Percentiles rank a stretch among this genome's conserved stretches.
phyloP scores from a whole-genome alignment of 2,329 filamentous ascomycete species.

The Colletotrichum gloeosporioides region DNA sequence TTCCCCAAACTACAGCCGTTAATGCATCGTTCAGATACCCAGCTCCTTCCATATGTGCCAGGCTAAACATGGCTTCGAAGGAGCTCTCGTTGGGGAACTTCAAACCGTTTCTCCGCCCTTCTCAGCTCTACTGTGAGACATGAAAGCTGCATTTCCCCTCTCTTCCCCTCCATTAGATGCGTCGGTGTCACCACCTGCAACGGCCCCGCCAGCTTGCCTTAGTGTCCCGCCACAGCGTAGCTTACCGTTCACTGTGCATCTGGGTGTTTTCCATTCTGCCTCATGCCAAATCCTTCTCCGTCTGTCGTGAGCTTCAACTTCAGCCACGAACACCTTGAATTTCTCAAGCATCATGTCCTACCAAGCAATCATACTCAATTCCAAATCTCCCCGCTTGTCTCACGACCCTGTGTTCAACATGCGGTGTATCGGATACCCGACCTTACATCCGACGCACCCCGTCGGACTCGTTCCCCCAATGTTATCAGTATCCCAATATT shows the following conservation, averaged over 20 bases:
- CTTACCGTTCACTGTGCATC: not conserved
- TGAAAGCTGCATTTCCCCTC: not conserved
- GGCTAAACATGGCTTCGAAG: not conserved
- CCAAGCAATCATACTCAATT: not conserved
- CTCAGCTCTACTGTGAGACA: not conserved
- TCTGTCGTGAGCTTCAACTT: not conserved
- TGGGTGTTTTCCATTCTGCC: not conserved
- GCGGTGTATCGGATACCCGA: not conserved
- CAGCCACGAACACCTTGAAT: not conserved
- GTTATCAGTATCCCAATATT: not conserved
- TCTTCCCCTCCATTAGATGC: not conserved
- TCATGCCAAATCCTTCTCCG: not conserved
- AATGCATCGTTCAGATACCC: not conserved
- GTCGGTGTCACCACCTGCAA: not conserved
- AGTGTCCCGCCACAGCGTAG: not conserved
- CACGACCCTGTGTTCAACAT: not conserved
- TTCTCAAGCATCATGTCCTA: not conserved
- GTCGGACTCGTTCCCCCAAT: not conserved
- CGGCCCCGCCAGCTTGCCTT: not conserved
- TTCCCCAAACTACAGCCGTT: not conserved
- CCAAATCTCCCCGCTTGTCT: not conserved
- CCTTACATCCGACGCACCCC: not conserved
- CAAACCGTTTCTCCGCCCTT: not conserved
- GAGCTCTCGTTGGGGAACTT: not conserved
- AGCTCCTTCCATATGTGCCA: not conserved